phyloP scores from a whole-genome alignment of 768 basidiomycete species.

The Tephrocybe sp. region DNA sequence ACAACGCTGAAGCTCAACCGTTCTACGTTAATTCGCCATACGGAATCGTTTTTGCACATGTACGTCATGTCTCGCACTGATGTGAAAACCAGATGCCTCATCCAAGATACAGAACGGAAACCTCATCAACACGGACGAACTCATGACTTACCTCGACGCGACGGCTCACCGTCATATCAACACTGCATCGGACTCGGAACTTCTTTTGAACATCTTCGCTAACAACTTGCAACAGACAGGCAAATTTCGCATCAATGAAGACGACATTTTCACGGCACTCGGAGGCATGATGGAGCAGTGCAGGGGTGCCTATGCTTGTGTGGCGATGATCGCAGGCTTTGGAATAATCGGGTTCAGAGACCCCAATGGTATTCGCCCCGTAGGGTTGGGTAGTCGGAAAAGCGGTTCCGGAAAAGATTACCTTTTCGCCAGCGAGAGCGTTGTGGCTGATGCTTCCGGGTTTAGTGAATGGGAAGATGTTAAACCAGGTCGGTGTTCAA shows the following conservation, averaged over 20 bases:
- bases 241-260: constrained; percentile 99
- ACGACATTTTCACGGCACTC: constrained; percentile 96
- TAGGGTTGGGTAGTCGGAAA: constrained; percentile 80
- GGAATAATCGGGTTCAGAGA: constrained; percentile 98
- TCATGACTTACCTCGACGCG: constrained; percentile 94
- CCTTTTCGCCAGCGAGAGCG: constrained; percentile 91
- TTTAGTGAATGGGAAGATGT: constrained; percentile 95
- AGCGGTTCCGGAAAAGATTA: constrained; percentile 71
- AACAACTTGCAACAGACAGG: constrained; percentile 98
- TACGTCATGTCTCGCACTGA: constrained; percentile 35
- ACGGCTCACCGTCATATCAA: constrained; percentile 98
- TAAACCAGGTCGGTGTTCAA: constrained; percentile 63
- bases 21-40: constrained; percentile 99
- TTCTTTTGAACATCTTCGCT: constrained; percentile 96
- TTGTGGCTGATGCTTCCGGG: constrained; percentile 92
- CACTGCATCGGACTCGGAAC: constrained; percentile 96
- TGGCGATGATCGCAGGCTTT: constrained; percentile 99
- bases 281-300: constrained; percentile 85
- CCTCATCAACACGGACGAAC: constrained; percentile 84
- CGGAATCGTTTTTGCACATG: constrained; percentile 97
- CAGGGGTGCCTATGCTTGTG: constrained; percentile 94
- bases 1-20: constrained; percentile 96
- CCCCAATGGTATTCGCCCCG: constrained; percentile 94
- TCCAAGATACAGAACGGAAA: constrained; percentile 81
- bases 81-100: not conserved